Percentiles rank a stretch among this genome's conserved stretches.
These are phyloP conservation scores for Oryza glaberrima DNA, from an alignment of 176 grass and related monocot genomes.

Conservation along the genomic window DNA sequence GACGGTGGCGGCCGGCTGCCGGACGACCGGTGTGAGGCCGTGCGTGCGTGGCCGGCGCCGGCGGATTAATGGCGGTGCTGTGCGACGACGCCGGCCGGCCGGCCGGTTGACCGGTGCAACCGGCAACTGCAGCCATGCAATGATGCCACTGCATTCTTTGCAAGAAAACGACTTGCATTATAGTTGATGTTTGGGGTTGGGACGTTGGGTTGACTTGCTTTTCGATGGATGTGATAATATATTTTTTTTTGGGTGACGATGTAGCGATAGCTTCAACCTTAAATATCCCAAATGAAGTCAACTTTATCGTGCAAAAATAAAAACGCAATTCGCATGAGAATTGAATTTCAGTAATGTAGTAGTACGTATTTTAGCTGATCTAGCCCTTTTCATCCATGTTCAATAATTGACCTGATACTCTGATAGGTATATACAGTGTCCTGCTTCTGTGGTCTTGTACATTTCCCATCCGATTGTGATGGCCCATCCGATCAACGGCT, in stretches of 20 bases:
- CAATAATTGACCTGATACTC: background rate
- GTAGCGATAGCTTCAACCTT: background rate
- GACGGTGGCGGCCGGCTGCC: background rate
- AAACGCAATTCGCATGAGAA: background rate
- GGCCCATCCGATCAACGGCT: too few species aligned
- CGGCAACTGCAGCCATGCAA: background rate
- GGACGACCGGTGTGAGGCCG: conserved; percentile 30
- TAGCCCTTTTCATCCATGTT: background rate
- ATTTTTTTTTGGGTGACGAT: background rate
- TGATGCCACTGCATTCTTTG: background rate
- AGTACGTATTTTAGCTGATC: background rate
- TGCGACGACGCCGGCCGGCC: conserved; percentile 19
- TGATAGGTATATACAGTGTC: background rate
- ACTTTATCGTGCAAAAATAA: background rate
- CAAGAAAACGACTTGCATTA: background rate
- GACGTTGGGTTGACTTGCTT: background rate
- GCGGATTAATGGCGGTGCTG: conserved; percentile 35
- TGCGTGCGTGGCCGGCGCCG: conserved; percentile 42
- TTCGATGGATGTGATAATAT: background rate
- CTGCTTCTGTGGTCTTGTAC: too few species aligned
- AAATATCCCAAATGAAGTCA: background rate
- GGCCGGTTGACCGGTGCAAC: conserved; percentile 27
- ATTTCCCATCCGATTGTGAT: background rate
- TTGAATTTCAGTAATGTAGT: background rate
- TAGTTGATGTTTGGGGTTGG: background rate